Evolutionary conservation across 1,139 yeast genomes (phyloP).

Genomic region (Suhomyces panamericanus): DNA sequence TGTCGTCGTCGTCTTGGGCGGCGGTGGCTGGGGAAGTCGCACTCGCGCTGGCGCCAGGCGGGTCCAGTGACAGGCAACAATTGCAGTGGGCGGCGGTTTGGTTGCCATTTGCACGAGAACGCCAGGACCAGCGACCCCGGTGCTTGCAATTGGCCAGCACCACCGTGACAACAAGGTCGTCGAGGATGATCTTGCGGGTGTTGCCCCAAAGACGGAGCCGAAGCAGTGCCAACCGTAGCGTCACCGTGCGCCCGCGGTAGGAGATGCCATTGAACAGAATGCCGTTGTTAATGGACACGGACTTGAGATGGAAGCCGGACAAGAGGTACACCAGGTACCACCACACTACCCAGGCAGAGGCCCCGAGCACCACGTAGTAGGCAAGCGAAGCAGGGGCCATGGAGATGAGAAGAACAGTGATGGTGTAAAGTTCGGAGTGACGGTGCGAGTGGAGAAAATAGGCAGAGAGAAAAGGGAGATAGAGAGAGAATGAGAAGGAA

Average conservation of each 20-base stretch:
- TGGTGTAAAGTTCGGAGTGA: background rate
- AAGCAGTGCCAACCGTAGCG: conserved; percentile 25
- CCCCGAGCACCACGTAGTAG: conserved; percentile 8
- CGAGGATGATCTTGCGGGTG: conserved; percentile 29
- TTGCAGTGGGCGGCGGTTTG: no score
- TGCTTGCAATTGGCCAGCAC: background rate
- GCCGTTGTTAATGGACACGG: conserved; percentile 42
- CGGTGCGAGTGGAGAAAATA: background rate
- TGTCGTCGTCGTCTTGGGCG: background rate
- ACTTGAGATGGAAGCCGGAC: conserved; percentile 36
- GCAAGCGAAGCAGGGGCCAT: conserved; percentile 1
- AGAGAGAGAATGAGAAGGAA: background rate
- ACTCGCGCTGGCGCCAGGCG: no score
- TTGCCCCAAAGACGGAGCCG: conserved; percentile 46
- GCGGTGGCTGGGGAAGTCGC: no score
- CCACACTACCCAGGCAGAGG: conserved; percentile 22
- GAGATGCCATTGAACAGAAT: conserved; percentile 37
- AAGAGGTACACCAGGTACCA: conserved; percentile 34
- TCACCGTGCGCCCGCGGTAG: conserved; percentile 16
- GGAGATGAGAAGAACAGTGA: background rate
- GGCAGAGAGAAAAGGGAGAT: background rate
- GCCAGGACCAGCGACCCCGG: background rate
- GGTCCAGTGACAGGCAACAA: no score
- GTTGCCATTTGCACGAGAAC: no score
- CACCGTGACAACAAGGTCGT: conserved; percentile 9